These are phyloP conservation scores for Leccinum subfulvum DNA, from an alignment of 1,284 basidiomycete genomes.

Conservation along the genomic window DNA sequence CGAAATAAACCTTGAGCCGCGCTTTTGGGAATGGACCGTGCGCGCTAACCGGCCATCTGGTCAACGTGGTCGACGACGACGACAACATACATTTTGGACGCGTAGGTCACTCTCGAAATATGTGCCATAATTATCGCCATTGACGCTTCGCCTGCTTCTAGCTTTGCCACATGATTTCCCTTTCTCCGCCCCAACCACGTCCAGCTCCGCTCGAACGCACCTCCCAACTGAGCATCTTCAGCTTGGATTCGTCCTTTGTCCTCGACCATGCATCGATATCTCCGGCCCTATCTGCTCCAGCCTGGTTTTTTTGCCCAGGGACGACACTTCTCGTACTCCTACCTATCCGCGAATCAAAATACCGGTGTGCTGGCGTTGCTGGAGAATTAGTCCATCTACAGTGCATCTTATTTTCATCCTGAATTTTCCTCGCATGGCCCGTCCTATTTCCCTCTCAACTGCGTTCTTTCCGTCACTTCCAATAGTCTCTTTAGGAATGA, in stretches of 20 bases:
- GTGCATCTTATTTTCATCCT: background rate
- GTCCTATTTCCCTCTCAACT: conserved; percentile 3
- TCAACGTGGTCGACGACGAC: conserved; percentile 23
- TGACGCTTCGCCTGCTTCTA: conserved; percentile 20
- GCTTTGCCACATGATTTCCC: conserved; percentile 22
- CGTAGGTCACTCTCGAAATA: conserved; percentile 1
- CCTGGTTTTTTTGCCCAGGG: background rate
- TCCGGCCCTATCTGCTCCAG: background rate
- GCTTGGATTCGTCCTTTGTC: background rate
- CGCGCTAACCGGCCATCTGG: conserved; percentile 17
- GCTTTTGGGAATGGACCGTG: conserved; percentile 30
- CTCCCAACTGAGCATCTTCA: background rate
- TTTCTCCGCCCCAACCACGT: conserved; percentile 35
- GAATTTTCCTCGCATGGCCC: conserved; percentile 7
- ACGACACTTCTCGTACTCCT: background rate
- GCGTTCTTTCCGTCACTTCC: background rate
- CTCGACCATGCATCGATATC: background rate
- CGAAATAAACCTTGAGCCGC: conserved; percentile 33
- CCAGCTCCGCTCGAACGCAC: conserved; percentile 36
- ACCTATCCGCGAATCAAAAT: background rate
- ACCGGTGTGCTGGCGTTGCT: background rate
- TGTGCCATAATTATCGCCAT: conserved; percentile 33
- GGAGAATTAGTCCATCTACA: background rate
- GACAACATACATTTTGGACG: conserved; percentile 12
- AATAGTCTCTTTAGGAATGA: background rate